These are phyloP conservation scores for Halophytophthora batemanensis DNA, from an alignment of 352 stramenopile genomes.

Conservation along the genomic window DNA sequence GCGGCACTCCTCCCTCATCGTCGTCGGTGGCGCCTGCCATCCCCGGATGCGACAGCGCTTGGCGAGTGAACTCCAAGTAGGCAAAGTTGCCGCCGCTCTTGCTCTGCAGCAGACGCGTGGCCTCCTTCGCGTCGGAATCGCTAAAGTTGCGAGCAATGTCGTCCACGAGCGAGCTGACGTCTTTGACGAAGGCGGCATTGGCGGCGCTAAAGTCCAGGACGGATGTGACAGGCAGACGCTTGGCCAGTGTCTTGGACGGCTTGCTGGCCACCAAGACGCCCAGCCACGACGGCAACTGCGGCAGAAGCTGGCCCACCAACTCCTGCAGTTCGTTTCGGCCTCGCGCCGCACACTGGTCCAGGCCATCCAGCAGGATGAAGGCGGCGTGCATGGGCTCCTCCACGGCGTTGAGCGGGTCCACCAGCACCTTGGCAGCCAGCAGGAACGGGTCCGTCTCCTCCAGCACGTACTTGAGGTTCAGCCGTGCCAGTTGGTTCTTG, in stretches of 20 bases:
- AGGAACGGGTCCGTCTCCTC: slow-evolving; percentile 69
- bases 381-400: slow-evolving; percentile 59
- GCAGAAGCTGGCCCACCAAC: slow-evolving; percentile 57
- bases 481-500: slow-evolving; percentile 77
- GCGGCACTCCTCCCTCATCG: slow-evolving; percentile 48
- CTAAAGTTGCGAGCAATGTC: slow-evolving; percentile 57
- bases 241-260: slow-evolving; percentile 52
- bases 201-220: slow-evolving; percentile 70
- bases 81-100: slow-evolving; percentile 78
- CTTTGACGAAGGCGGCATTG: slow-evolving; percentile 57
- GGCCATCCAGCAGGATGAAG: slow-evolving; percentile 68
- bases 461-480: slow-evolving; percentile 82
- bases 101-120: slow-evolving; percentile 48
- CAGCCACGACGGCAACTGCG: slow-evolving; percentile 67
- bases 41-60: slow-evolving; percentile 65
- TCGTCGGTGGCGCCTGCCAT: slow-evolving; percentile 25
- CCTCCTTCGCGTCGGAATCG: slow-evolving; percentile 36
- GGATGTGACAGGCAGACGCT: slow-evolving; percentile 60
- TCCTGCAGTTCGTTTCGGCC: slow-evolving; percentile 67
- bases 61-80: slow-evolving; percentile 79
- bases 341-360: slow-evolving; percentile 61
- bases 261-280: slow-evolving; percentile 72
- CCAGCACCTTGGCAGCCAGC: slow-evolving; percentile 67
- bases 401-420: slow-evolving; percentile 68
- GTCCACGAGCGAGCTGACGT: slow-evolving; percentile 50